Evolutionary conservation across 148 eudicot species (phyloP), one percentile per base, ranked within the genome.

Genomic region (Tetragonia tetragonoides): DNA sequence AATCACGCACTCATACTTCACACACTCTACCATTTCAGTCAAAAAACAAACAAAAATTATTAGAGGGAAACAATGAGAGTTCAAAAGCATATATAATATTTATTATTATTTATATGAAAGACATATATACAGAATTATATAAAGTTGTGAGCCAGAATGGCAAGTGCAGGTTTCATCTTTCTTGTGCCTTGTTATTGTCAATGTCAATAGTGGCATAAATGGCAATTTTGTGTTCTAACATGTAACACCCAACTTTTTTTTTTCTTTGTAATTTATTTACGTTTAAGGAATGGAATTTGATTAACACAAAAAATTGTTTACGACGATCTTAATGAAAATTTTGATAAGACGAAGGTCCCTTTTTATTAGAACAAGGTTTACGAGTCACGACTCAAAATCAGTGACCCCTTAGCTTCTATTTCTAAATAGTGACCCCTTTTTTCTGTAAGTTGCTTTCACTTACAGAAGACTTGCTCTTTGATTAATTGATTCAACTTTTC

Each of bases 1-100:
- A 82, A 82, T 73, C 74, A 73, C 64, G 38, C 84, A 56, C 68
- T 62, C 83, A 70, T 70, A 76, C 79, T 76, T 75, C 79, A 81
- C 75, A 66, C 69, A 66, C 74, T 28, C 74, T 28, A 28, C 34
- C 56, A 77, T 44, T 72, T 72, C 56, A 81, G 73, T 76, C 73
- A 51, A 80, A 75, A 69, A 60, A 68, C 60, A 4, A 64, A 64
- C 76, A 69, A 37, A 74, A 7, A n/a, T 69, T 5, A 39, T 21
- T 8, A 15, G 12, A 56, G 34, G 34, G 34, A 74, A 68, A 77
- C 21, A 34, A 46, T 41, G 69, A 80, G 21, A 41, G 60, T 74
- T 61, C 68, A 80, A 75, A 80, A 75, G 83, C 70, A 75, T 70
- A 68, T 77, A 70, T 28, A 0, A 28, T 28, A 28, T 0, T 28